Evolutionary conservation across 495 filamentous ascomycete species (phyloP).

Genomic region (Penicillium lividum): DNA sequence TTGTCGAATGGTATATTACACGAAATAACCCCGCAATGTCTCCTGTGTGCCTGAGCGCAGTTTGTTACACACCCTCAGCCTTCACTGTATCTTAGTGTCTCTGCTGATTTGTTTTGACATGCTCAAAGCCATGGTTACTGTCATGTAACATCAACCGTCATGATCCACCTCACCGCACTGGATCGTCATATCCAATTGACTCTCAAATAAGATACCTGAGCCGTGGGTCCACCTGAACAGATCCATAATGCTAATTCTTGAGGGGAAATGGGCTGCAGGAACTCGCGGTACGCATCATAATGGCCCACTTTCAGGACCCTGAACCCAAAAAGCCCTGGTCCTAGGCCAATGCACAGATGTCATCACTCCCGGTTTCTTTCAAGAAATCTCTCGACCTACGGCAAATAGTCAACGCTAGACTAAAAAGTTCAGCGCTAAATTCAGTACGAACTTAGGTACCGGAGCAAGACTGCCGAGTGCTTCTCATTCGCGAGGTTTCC

Average conservation of each 20-base stretch:
- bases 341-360: slow-evolving; percentile 11
- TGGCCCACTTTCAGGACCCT: slow-evolving; percentile 10
- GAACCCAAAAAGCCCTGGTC: not conserved
- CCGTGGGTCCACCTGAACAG: slow-evolving; percentile 2
- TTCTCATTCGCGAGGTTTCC: slow-evolving; percentile 32
- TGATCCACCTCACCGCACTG: slow-evolving; percentile 12
- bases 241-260: not conserved
- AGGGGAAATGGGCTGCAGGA: not conserved
- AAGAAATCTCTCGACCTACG: slow-evolving; percentile 8
- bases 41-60: not conserved
- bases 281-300: slow-evolving; percentile 13
- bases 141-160: slow-evolving; percentile 31
- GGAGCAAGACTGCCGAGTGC: slow-evolving; percentile 1
- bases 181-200: slow-evolving; percentile 11
- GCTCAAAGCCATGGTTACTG: not conserved
- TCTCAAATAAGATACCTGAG: slow-evolving; percentile 11
- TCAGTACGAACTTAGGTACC: slow-evolving; percentile 11
- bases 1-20: not conserved
- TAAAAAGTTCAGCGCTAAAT: not conserved
- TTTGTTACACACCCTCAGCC: not conserved
- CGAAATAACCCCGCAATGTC: not conserved
- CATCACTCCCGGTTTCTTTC: slow-evolving; percentile 9
- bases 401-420: not conserved
- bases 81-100: not conserved
- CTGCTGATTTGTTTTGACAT: not conserved